A percentile compares a stretch with the other conserved stretches of the same genome.
Evolutionary conservation across 495 filamentous ascomycete species (phyloP).

Genomic region (Talaromyces thailandensis): DNA sequence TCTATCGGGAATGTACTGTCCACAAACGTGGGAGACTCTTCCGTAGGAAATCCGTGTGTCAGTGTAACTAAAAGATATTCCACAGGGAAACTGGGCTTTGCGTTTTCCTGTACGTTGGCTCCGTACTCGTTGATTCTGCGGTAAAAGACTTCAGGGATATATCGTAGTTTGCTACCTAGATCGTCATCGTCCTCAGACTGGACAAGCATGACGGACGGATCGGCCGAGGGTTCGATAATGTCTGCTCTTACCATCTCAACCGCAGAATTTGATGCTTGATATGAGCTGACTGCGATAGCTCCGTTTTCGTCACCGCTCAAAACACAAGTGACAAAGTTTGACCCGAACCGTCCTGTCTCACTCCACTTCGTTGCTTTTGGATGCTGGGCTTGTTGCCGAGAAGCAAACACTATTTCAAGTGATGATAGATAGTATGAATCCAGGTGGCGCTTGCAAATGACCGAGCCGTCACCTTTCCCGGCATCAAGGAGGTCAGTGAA

Average conservation of each 20-base stretch:
- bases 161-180: conserved; percentile 60
- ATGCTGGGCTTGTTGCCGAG: conserved; percentile 75
- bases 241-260: conserved; percentile 96
- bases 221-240: conserved; percentile 90
- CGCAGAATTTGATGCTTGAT: conserved; percentile 88
- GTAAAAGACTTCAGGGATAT: conserved; percentile 97
- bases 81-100: conserved; percentile 90
- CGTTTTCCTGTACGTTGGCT: conserved; percentile 90
- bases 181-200: conserved; percentile 81
- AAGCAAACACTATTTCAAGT: conserved; percentile 81
- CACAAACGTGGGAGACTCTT: conserved; percentile 64
- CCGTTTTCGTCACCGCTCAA: conserved; percentile 86
- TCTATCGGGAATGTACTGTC: conserved; percentile 72
- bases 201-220: conserved; percentile 89
- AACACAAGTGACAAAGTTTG: conserved; percentile 94
- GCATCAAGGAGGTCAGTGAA: conserved; percentile 90
- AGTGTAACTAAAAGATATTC: conserved; percentile 94
- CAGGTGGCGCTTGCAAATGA: conserved; percentile 91
- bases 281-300: conserved; percentile 79
- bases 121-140: conserved; percentile 94
- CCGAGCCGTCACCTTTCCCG: conserved; percentile 67
- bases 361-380: conserved; percentile 96
- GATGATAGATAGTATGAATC: conserved; percentile 94
- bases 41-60: conserved; percentile 89
- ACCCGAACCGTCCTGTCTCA: conserved; percentile 87